Evolutionary conservation across 2,329 filamentous ascomycete genomes (phyloP), one percentile per base, ranked within the genome.

Genomic region (Trichophyton mentagrophytes): DNA sequence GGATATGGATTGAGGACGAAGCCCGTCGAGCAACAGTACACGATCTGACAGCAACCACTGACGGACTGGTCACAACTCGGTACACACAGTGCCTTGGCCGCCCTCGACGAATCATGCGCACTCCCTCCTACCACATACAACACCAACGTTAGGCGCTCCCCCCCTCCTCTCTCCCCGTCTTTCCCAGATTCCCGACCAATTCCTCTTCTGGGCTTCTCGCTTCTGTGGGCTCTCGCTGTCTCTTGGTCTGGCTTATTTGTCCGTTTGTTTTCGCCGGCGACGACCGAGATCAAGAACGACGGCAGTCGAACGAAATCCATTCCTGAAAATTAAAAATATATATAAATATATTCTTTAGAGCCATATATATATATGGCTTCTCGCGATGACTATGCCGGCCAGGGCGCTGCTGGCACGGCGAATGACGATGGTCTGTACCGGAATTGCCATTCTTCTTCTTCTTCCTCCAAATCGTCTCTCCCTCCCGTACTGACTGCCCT

Each of bases 341-440:
- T 17, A 27, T 4, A 27, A 3, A 4, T 27, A 27, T 5, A 27
- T 27, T 27, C 5, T 27, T 27, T 27, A 27, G 5, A 27, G 25
- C 25, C 17, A 17, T 17, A 17, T 17, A 17, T 17, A 17, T 5
- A 27, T 27, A 60, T 38, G 38, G 36, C 51, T 60, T 3, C 42
- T 27, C 25, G 44, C 25, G 33, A 47, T 58, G 42, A 40, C 17
- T 42, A 22, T n/a, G 2, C 44, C 60, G 15, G 33, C 27, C 40
- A 57, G 22, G 49, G 22, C 22, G 22, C 22, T 17, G 22, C 49
- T 27, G 49, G 46, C 22, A 8, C 49, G 49, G 49, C 49, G 49
- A 25, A 22, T 53, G 49, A 53, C 8, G 49, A 53, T 53, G 49
- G 49, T 53, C 57, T 47, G 36, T 59, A 38, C 59, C 33, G 11